A percentile compares a stretch with the other conserved stretches of the same genome.
Conservation (phyloP, 1,139 yeast genomes). For the Blastobotrys petasosporus region DNA sequence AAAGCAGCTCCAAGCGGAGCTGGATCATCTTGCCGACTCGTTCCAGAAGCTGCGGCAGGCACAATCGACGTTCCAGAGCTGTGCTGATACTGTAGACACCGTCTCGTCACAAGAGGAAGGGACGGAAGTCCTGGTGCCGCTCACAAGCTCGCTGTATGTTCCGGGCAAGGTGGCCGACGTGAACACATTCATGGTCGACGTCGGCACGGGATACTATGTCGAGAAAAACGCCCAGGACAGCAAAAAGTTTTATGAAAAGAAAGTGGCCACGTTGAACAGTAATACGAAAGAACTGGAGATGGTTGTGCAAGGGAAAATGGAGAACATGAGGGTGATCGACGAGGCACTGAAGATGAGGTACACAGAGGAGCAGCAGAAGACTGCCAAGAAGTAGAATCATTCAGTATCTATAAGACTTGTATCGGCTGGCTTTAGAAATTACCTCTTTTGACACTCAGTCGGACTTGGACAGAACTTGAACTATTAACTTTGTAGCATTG, state of each 20-base stretch:
- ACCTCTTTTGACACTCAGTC: too few species aligned
- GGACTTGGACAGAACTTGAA: too few species aligned
- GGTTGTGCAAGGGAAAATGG: slow-evolving; percentile 44
- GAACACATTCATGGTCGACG: slow-evolving; percentile 77
- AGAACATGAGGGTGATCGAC: slow-evolving; percentile 32
- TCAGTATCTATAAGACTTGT: too few species aligned
- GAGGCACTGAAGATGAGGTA: slow-evolving; percentile 15
- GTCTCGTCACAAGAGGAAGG: slow-evolving; percentile 37
- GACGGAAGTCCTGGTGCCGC: slow-evolving; percentile 67
- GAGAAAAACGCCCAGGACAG: slow-evolving; percentile 63
- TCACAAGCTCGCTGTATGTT: slow-evolving; percentile 81
- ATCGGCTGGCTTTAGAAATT: too few species aligned
- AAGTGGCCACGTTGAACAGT: slow-evolving; percentile 63
- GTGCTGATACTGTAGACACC: slow-evolving; percentile 61
- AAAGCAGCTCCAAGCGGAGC: slow-evolving; percentile 76
- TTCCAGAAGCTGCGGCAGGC: slow-evolving; percentile 82
- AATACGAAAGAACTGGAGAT: slow-evolving; percentile 71
- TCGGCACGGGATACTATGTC: slow-evolving; percentile 93
- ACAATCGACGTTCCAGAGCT: slow-evolving; percentile 73
- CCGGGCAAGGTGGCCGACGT: slow-evolving; percentile 69
- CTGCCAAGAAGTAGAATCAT: neutral
- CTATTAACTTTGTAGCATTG: too few species aligned
- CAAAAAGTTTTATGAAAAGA: slow-evolving; percentile 61
- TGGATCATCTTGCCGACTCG: slow-evolving; percentile 79
- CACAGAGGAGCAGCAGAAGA: slow-evolving; percentile 8